Percentiles rank a stretch among this genome's conserved stretches.
These are phyloP conservation scores for Lentinula novae-zelandiae DNA, from an alignment of 1,284 basidiomycete species.

Conservation along the genomic window DNA sequence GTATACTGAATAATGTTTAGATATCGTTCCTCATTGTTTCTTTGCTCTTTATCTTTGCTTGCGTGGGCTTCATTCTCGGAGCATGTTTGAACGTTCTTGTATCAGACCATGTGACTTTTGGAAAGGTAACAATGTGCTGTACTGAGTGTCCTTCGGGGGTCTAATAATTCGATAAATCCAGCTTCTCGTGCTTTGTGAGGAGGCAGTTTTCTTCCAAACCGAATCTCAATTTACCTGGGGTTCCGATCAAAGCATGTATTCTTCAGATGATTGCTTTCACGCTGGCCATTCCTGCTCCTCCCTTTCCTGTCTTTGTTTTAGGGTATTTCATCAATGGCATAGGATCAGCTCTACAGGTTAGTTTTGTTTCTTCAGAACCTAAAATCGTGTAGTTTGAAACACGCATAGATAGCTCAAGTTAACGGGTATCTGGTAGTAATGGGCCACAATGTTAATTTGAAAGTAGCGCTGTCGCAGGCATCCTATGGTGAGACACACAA, in stretches of 20 bases:
- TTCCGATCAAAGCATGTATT: conserved; percentile 28
- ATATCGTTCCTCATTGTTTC: conserved; percentile 46
- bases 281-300: conserved; percentile 29
- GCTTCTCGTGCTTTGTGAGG: conserved; percentile 34
- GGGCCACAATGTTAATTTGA: conserved; percentile 8
- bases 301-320: conserved; percentile 50
- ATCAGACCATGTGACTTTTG: conserved; percentile 56
- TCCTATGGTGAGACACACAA: conserved; percentile 10
- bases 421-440: conserved; percentile 14
- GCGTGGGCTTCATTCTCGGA: conserved; percentile 51
- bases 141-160: background rate
- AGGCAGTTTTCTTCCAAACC: background rate
- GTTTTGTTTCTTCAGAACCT: background rate
- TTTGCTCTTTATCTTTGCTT: conserved; percentile 37
- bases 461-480: conserved; percentile 16
- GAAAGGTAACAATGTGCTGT: conserved; percentile 38
- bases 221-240: conserved; percentile 2
- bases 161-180: conserved; percentile 15
- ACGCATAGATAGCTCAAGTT: conserved; percentile 13
- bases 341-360: conserved; percentile 35
- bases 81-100: conserved; percentile 51
- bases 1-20: conserved; percentile 21
- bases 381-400: background rate
- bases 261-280: conserved; percentile 46
- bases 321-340: conserved; percentile 46